A percentile compares a stretch with the other conserved stretches of the same genome.
Conservation (phyloP, 2,329 filamentous ascomycete species). For the Colletotrichum somersetense region DNA sequence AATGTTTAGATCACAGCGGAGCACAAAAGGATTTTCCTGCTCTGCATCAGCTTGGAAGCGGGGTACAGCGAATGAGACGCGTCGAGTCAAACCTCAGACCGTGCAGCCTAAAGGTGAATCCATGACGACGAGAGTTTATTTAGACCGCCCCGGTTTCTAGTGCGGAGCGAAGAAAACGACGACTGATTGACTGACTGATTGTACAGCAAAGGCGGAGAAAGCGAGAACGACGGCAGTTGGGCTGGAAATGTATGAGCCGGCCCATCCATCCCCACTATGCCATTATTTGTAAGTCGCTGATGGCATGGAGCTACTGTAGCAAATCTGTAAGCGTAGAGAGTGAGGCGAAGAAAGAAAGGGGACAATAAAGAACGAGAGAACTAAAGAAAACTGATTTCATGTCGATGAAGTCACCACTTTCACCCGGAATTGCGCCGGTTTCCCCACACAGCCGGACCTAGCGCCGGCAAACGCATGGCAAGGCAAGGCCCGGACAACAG, state of each 20-base stretch:
- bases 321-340: not conserved
- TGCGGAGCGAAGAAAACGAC: not conserved
- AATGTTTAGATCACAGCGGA: slow-evolving; percentile 8
- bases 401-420: slow-evolving; percentile 42
- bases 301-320: not conserved
- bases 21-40: slow-evolving; percentile 3
- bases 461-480: slow-evolving; percentile 31
- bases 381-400: not conserved
- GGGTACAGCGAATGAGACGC: slow-evolving; percentile 6
- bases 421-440: slow-evolving; percentile 23
- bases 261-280: not conserved
- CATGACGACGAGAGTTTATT: slow-evolving; percentile 23
- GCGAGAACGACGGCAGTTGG: not conserved
- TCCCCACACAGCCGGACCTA: slow-evolving; percentile 31
- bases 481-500: slow-evolving; percentile 1
- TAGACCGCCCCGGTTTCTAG: not conserved
- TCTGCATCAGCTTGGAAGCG: slow-evolving; percentile 8
- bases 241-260: not conserved
- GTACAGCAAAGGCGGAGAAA: not conserved
- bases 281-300: not conserved
- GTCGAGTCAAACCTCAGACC: slow-evolving; percentile 6
- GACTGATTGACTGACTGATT: not conserved
- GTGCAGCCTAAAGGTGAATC: slow-evolving; percentile 8
- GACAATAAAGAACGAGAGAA: too few relatives aligned
- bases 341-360: not conserved